These are phyloP conservation scores for Musa itinerans DNA, from an alignment of 176 grass and related monocot genomes.

Conservation along the genomic window DNA sequence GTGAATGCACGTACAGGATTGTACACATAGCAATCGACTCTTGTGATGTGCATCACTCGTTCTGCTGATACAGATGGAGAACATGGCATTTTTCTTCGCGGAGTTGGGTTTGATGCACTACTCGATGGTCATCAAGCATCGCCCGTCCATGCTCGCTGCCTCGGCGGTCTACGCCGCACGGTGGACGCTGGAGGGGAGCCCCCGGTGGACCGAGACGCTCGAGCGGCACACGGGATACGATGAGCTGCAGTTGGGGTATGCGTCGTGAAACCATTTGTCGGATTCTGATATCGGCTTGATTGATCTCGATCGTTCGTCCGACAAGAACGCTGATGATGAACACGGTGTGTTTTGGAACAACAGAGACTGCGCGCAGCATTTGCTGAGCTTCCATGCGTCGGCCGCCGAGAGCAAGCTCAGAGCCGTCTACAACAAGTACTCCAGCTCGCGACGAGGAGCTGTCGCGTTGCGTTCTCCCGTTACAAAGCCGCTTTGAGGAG, in stretches of 20 bases:
- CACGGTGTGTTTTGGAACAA: not conserved
- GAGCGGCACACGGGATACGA: constrained; percentile 58
- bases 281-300: too few species aligned
- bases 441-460: constrained; percentile 38
- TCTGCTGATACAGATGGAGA: constrained; percentile 46
- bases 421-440: constrained; percentile 81
- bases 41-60: not conserved
- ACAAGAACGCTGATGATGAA: not conserved
- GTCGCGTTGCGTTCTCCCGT: constrained; percentile 44
- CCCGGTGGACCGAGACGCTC: constrained; percentile 75
- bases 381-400: constrained; percentile 41
- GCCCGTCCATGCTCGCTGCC: constrained; percentile 63
- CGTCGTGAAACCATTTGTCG: not conserved
- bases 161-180: constrained; percentile 71
- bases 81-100: constrained; percentile 76
- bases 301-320: not conserved
- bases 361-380: constrained; percentile 41
- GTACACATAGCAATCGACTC: not conserved
- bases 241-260: constrained; percentile 58
- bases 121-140: constrained; percentile 36
- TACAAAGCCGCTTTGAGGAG: not conserved
- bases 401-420: constrained; percentile 53
- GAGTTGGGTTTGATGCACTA: constrained; percentile 83
- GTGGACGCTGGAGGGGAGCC: constrained; percentile 56
- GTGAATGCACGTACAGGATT: constrained; percentile 17